phyloP scores from a whole-genome alignment of 148 eudicot genomes.

The Cornus controversa region DNA sequence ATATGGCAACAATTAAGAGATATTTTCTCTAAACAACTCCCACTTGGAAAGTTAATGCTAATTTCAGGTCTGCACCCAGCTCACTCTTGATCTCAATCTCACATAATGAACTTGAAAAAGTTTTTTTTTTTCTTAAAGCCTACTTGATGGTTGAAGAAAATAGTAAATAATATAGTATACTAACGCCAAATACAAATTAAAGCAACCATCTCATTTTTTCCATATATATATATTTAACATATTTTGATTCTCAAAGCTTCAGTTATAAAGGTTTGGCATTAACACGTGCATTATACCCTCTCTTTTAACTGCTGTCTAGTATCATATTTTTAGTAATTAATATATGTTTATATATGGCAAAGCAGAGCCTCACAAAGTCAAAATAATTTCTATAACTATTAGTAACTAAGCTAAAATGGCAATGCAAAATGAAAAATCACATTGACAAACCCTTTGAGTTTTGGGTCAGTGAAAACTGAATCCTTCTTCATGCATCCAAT shows the following conservation, averaged over 20 bases:
- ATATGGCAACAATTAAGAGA: too few relatives aligned
- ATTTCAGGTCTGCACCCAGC: not conserved
- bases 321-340: not conserved
- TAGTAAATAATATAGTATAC: too few relatives aligned
- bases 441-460: slow-evolving; percentile 78
- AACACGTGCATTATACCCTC: not conserved
- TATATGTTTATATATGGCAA: not conserved
- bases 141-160: slow-evolving; percentile 4
- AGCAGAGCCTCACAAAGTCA: not conserved
- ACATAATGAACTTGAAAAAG: not conserved
- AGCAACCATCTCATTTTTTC: too few relatives aligned
- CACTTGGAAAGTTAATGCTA: too few relatives aligned
- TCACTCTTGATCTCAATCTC: not conserved
- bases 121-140: not conserved
- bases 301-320: not conserved
- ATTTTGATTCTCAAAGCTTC: too few relatives aligned
- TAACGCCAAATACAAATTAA: not conserved
- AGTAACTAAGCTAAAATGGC: not conserved
- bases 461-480: slow-evolving; percentile 87
- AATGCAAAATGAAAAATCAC: slow-evolving; percentile 1
- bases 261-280: too few relatives aligned
- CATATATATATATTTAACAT: too few relatives aligned
- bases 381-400: too few relatives aligned
- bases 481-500: slow-evolving; percentile 98
- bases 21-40: too few relatives aligned